Evolutionary conservation across 2,329 filamentous ascomycete genomes (phyloP).

Genomic region (Teratosphaeria pseudoeucalypti): DNA sequence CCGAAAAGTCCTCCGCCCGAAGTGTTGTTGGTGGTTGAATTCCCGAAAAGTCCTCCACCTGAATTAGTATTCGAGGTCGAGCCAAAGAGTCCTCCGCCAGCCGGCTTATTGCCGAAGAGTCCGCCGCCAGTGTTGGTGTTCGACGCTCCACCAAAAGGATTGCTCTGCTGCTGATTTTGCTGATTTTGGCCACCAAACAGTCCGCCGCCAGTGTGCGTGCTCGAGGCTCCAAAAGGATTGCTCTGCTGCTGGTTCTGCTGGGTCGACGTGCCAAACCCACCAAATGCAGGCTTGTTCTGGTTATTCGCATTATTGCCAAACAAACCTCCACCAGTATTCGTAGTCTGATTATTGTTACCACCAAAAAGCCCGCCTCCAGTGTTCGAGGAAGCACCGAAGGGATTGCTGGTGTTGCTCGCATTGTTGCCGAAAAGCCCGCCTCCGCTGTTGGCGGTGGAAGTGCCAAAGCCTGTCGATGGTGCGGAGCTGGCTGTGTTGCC

Average conservation of each 20-base stretch:
- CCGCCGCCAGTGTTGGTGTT: constrained; percentile 26
- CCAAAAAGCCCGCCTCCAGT: constrained; percentile 28
- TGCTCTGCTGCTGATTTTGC: constrained; percentile 2
- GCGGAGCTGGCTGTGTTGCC: constrained; percentile 14
- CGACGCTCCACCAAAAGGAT: not conserved
- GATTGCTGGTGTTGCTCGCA: constrained; percentile 20
- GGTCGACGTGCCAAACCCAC: not conserved
- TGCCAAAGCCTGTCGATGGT: constrained; percentile 5
- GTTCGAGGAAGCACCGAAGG: constrained; percentile 31
- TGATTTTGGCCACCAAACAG: constrained; percentile 29
- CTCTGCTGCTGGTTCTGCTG: constrained; percentile 8
- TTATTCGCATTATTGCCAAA: constrained; percentile 59
- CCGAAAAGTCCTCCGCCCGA: constrained; percentile 40
- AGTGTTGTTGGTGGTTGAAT: not conserved
- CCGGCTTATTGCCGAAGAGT: constrained; percentile 55
- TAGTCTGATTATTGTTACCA: constrained; percentile 31
- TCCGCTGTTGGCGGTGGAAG: constrained; percentile 24
- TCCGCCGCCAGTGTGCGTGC: constrained; percentile 29
- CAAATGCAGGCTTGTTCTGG: not conserved
- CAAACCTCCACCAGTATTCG: constrained; percentile 22
- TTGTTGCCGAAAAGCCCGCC: constrained; percentile 22
- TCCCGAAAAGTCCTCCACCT: constrained; percentile 36
- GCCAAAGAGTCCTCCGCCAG: constrained; percentile 10
- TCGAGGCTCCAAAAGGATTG: constrained; percentile 15
- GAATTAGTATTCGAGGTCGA: constrained; percentile 23